Conservation (phyloP, 192 early-diverging fungal genomes). For the Umbelopsis sp. region DNA sequence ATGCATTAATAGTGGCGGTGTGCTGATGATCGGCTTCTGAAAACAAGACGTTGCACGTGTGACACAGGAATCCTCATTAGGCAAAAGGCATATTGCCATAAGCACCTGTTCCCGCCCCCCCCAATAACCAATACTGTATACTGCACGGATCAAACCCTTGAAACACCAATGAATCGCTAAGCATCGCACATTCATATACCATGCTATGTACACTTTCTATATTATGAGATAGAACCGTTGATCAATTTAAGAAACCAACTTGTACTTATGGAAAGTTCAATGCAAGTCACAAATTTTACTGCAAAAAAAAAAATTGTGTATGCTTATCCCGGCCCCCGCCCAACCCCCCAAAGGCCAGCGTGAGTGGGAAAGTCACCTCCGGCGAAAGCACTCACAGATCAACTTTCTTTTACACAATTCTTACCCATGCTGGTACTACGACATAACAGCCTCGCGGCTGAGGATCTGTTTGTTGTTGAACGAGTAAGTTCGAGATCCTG, state of each 20-base stretch:
- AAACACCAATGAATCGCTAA: background rate
- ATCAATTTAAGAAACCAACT: background rate
- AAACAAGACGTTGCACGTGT: background rate
- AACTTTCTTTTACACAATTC: background rate
- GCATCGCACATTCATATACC: background rate
- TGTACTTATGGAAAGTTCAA: background rate
- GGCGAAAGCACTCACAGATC: background rate
- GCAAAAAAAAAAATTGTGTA: background rate
- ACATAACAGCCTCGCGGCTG: slow-evolving; percentile 50
- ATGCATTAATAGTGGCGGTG: background rate
- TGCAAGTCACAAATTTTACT: background rate
- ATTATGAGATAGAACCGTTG: background rate
- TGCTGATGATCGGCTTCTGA: background rate
- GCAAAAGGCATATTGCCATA: background rate
- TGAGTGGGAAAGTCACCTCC: background rate
- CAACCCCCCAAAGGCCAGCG: background rate
- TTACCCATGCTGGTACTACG: slow-evolving; percentile 47
- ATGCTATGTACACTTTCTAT: background rate
- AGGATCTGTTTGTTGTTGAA: slow-evolving; percentile 62
- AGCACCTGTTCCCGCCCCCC: background rate
- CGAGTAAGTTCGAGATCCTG: slow-evolving; percentile 37
- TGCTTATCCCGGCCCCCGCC: background rate
- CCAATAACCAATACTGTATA: background rate
- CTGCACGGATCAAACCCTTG: background rate
- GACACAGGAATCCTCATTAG: background rate